A percentile compares a stretch with the other conserved stretches of the same genome.
phyloP scores from a whole-genome alignment of 768 basidiomycete genomes.

The Trichaptum fuscoviolaceum region DNA sequence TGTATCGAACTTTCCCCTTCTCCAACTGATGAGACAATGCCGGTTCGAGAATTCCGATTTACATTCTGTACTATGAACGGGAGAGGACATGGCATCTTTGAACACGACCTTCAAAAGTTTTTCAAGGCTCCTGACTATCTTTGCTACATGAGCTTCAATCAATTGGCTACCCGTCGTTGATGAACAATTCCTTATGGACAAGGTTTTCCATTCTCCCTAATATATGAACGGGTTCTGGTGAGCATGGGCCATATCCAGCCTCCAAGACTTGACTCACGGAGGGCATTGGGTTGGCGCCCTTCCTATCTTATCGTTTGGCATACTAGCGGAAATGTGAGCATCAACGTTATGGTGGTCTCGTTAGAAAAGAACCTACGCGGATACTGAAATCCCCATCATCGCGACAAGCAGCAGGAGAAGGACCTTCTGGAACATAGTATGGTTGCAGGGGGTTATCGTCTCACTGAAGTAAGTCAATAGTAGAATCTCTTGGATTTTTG shows the following conservation, averaged over 20 bases:
- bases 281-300: background rate
- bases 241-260: background rate
- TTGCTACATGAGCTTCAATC: too few species aligned
- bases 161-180: background rate
- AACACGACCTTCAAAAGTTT: too few species aligned
- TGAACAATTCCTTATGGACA: background rate
- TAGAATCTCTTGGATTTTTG: background rate
- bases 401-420: background rate
- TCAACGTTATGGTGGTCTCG: background rate
- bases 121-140: too few species aligned
- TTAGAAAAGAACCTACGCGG: background rate
- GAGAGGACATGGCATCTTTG: too few species aligned
- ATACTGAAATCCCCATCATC: background rate
- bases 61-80: too few species aligned
- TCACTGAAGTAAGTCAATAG: background rate
- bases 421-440: background rate
- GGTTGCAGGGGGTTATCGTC: background rate
- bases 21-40: too few species aligned
- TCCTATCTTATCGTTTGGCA: background rate
- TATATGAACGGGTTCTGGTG: background rate
- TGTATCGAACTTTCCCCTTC: too few species aligned
- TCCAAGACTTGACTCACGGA: background rate
- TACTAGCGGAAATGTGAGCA: background rate
- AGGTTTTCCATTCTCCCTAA: background rate
- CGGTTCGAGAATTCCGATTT: too few species aligned